phyloP scores from a whole-genome alignment of 352 stramenopile species.

The Plasmopara muralis region DNA sequence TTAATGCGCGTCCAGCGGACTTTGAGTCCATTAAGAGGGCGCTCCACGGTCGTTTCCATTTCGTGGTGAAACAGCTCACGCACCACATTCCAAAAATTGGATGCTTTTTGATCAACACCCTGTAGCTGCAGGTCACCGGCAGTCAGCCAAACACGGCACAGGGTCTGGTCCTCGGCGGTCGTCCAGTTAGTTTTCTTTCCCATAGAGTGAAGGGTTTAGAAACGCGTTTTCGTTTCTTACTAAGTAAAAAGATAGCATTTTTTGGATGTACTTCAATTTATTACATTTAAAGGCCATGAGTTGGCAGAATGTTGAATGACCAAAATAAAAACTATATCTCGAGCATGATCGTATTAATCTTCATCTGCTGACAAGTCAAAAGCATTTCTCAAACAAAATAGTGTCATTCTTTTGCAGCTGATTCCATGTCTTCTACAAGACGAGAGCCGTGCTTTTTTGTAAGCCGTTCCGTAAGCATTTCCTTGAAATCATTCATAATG shows the following conservation, averaged over 20 bases:
- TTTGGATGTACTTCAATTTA: too few relatives aligned
- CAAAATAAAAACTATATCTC: too few relatives aligned
- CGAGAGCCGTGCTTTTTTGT: slow-evolving; percentile 85
- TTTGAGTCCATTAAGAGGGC: slow-evolving; percentile 65
- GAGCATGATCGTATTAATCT: too few relatives aligned
- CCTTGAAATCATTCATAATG: slow-evolving; percentile 96
- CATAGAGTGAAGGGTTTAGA: slow-evolving; percentile 46
- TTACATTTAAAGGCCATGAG: too few relatives aligned
- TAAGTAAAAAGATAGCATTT: neutral
- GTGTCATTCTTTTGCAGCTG: slow-evolving; percentile 36
- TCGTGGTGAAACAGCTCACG: slow-evolving; percentile 63
- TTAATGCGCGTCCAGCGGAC: slow-evolving; percentile 81
- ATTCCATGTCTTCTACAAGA: slow-evolving; percentile 83
- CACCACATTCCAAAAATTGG: slow-evolving; percentile 64
- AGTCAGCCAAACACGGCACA: slow-evolving; percentile 64
- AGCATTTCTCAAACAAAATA: too few relatives aligned
- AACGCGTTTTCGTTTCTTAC: slow-evolving; percentile 28
- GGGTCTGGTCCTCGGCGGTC: slow-evolving; percentile 47
- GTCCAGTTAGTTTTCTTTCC: slow-evolving; percentile 82
- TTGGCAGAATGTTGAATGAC: too few relatives aligned
- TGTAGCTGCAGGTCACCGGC: slow-evolving; percentile 46
- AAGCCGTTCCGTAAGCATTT: slow-evolving; percentile 85
- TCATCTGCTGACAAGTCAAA: too few relatives aligned
- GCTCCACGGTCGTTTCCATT: slow-evolving; percentile 47
- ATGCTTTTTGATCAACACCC: slow-evolving; percentile 35